Base-by-base conservation (phyloP, 2,329 filamentous ascomycete genomes). In the Pestalotiopsis sp. region DNA sequence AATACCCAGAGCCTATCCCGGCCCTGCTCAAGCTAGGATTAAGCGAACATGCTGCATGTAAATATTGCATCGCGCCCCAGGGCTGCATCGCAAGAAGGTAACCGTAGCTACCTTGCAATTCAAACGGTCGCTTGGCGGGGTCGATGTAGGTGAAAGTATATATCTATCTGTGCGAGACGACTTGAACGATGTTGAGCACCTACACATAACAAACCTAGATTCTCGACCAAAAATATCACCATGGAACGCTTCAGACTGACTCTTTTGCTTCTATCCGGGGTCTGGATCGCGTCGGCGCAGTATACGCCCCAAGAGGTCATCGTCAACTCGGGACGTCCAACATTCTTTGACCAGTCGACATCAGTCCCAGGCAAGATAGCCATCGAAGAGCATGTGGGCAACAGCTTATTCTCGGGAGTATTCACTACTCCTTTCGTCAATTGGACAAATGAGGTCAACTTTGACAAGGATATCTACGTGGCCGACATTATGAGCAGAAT, bases 351-450 rank as follows among this genome's bases (percentile, higher is more conserved):
- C 60, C 31, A 63, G 23, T 41, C 60, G 31, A 63, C 60, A 23
- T 41, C 38, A 12, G 11, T 89, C 86, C 78, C 84, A 13, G 89
- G 89, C 69, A 91, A 91, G 71, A 83, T 91, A 69, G 86, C 86
- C 11, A 81, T 91, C 27, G 89, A 91, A 75, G 89, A 91, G 78
- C 60, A 63, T 63, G 60, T 63, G 7, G 38, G 60, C 13, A 63
- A 59, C 60, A 41, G n/a, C 25, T 23, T 63, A 4, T 41, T 63
- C 31, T 39, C 27, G 7, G 31, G 31, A 14, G n/a, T 17, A 3
- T 63, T 41, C 23, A 38, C 38, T 11, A 39, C 31, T 13, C 60
- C 60, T 2, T 63, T 63, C 4, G 60, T 41, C 9, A 63, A 63
- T 6, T 39, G 38, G 31, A 63, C 60, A 6, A 63, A 39, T 23